Conservation (phyloP, 306 rosid genomes). For the Trichosanthes truncata region DNA sequence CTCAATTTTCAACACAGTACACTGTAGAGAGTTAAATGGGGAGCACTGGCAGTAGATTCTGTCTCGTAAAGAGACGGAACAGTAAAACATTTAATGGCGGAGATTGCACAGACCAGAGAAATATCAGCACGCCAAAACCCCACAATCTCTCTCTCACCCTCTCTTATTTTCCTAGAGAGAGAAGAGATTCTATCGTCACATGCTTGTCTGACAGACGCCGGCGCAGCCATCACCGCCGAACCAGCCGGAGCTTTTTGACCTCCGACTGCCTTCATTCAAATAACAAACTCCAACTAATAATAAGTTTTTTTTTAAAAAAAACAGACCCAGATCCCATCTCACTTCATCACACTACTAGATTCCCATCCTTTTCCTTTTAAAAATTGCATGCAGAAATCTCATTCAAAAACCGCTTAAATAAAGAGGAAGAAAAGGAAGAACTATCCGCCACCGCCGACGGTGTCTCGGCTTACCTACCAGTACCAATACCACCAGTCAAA, state of each 20-base stretch:
- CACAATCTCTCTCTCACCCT: neutral
- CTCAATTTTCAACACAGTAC: too few relatives aligned
- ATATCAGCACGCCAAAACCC: neutral
- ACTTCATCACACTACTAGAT: neutral
- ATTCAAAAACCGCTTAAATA: neutral
- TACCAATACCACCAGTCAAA: neutral
- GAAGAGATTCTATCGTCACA: neutral
- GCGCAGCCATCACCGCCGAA: neutral
- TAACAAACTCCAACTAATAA: neutral
- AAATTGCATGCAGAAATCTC: neutral
- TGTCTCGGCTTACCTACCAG: neutral
- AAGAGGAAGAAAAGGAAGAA: neutral
- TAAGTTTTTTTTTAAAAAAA: neutral
- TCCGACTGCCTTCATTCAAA: neutral
- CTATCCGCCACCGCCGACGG: neutral
- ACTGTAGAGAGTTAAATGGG: too few relatives aligned
- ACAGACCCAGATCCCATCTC: neutral
- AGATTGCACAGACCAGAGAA: neutral
- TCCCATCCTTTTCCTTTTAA: neutral
- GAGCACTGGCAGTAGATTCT: neutral
- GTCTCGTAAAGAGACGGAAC: neutral
- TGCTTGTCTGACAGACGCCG: neutral
- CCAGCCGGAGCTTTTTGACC: neutral
- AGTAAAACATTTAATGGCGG: neutral
- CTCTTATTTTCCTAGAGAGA: too few relatives aligned